Evolutionary conservation across 805 yeast genomes (phyloP).

Genomic region (Debaryomyces hansenii): DNA sequence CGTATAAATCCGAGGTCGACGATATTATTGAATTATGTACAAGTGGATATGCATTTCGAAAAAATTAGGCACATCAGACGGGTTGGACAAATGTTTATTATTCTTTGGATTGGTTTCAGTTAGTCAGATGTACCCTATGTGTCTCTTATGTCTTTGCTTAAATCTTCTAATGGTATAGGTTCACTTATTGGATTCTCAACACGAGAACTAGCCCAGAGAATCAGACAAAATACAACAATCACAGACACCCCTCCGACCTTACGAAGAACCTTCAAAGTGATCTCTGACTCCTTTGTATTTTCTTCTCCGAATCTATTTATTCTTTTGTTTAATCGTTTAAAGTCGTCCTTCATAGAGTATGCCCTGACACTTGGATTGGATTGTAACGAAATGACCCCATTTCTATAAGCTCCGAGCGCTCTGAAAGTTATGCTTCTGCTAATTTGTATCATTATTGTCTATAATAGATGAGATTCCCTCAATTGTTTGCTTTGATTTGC

Average conservation of each 20-base stretch:
- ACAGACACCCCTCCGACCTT: conserved; percentile 25
- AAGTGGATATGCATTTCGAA: too few relatives aligned
- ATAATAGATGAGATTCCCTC: too few relatives aligned
- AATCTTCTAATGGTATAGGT: conserved; percentile 10
- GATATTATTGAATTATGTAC: too few relatives aligned
- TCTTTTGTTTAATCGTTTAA: conserved; percentile 19
- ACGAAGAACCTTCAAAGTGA: conserved; percentile 23
- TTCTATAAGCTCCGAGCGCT: neutral
- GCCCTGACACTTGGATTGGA: conserved; percentile 2
- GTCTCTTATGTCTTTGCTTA: conserved; percentile 22
- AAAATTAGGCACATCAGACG: too few relatives aligned
- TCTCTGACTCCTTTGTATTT: conserved; percentile 27
- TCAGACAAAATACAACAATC: conserved; percentile 24
- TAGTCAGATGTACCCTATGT: neutral
- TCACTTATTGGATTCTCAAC: conserved; percentile 13
- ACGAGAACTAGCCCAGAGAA: conserved; percentile 26
- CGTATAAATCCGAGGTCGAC: too few relatives aligned
- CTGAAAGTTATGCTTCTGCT: conserved; percentile 2
- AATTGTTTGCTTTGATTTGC: too few relatives aligned
- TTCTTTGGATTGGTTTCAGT: too few relatives aligned
- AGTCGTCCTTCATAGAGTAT: conserved; percentile 16
- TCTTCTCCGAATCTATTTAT: conserved; percentile 36
- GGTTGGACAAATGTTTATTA: too few relatives aligned
- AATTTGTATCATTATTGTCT: neutral
- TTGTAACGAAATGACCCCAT: neutral